Conservation (phyloP, 192 early-diverging fungal genomes). For the Mortierella antarctica region DNA sequence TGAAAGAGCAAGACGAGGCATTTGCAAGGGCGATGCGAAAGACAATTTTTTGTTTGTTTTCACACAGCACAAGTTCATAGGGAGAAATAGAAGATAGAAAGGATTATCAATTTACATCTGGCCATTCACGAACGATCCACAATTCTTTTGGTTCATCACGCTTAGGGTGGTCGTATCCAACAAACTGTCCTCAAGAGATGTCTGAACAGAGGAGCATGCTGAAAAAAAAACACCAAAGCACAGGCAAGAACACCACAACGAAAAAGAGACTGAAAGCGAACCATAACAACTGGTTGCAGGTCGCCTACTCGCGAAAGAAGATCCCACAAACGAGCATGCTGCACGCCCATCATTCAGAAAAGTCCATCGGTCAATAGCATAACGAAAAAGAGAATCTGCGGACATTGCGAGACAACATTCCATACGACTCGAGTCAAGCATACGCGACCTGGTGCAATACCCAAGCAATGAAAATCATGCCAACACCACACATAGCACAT, state of each 20-base stretch:
- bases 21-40: constrained; percentile 8
- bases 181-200: neutral
- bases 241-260: neutral
- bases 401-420: constrained; percentile 25
- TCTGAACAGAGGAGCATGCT: neutral
- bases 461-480: neutral
- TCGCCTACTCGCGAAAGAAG: too few species aligned
- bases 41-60: constrained; percentile 5
- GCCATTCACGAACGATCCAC: neutral
- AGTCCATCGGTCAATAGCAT: neutral
- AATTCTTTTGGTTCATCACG: neutral
- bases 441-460: constrained; percentile 39
- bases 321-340: too few species aligned
- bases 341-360: too few species aligned
- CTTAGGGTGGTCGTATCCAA: neutral
- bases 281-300: too few species aligned
- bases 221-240: neutral
- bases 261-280: neutral
- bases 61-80: constrained; percentile 6
- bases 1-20: constrained; percentile 6
- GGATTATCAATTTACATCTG: constrained; percentile 39
- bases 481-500: too few species aligned
- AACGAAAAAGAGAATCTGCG: constrained; percentile 4
- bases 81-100: constrained; percentile 17
- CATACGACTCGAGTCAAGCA: neutral